Base-by-base conservation (phyloP, 2,329 filamentous ascomycete genomes). In the Ophiostoma australiae region DNA sequence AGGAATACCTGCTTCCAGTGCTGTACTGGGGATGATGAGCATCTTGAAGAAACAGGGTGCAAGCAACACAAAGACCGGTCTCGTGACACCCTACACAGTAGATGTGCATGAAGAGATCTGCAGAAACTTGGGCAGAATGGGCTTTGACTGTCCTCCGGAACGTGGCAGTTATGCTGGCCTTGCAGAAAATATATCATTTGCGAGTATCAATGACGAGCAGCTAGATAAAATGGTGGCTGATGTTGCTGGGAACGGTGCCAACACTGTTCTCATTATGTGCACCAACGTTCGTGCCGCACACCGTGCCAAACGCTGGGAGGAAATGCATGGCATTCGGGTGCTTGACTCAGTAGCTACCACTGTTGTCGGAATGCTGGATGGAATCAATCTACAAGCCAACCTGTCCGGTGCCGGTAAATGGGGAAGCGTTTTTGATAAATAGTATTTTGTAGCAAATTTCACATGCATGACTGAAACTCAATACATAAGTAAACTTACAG, bases 261-360 rank as follows among this genome's bases (percentile, higher is more conserved):
- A 79, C 70, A 79, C 78, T 1, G 74, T 82, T 1, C 78, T 78
- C 8, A 80, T 80, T 1, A 82, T 82, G 73, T 83, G 81, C 75
- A 84, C 81, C 17, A 83, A 83, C 74, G 74, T 82, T 39, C 75
- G 75, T 15, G 81, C 80, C 3, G 81, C 81, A 7, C 79, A 81
- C 70, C 74, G 78, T 8, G 80, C 77, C 1, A 74, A 72, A 11
- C 48, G 75, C 20, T 83, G 81, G 82, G 82, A 83, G 73, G 69
- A 33, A 6, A 74, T 76, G 72, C 72, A 80, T 70, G 10, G 8
- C 0, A 11, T 48, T 4, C 27, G 31, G 4, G 79, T 83, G 5
- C 76, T 82, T 27, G 82, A 83, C 75, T 81, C 80, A 0, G 80
- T 83, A 11, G 77, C 79, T 0, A 82, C 80, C 1, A 80, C 82